phyloP scores from a whole-genome alignment of 352 stramenopile species.

The Saprolegnia parasitica region DNA sequence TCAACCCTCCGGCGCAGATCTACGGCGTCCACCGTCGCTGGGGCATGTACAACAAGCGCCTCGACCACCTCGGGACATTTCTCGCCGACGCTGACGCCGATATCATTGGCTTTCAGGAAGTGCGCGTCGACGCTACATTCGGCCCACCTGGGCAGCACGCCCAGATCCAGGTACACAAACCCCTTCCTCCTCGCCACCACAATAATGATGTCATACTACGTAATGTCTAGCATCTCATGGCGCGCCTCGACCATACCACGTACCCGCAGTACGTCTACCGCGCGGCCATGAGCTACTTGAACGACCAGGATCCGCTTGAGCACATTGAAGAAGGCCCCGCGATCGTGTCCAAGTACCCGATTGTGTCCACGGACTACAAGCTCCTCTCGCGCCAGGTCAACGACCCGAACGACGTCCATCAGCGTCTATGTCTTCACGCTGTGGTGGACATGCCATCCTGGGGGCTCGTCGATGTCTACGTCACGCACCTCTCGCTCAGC shows the following conservation, averaged over 20 bases:
- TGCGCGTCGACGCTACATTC: conserved; percentile 79
- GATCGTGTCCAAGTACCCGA: conserved; percentile 75
- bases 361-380: conserved; percentile 74
- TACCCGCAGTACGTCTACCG: conserved; percentile 83
- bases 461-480: conserved; percentile 77
- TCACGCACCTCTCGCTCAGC: conserved; percentile 81
- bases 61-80: conserved; percentile 66
- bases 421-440: conserved; percentile 77
- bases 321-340: conserved; percentile 79
- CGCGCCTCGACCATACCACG: conserved; percentile 41
- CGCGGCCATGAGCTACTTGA: conserved; percentile 80
- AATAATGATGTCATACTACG: background rate
- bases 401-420: conserved; percentile 78
- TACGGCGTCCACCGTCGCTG: conserved; percentile 54
- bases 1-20: conserved; percentile 67
- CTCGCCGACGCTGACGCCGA: conserved; percentile 45
- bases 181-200: background rate
- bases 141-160: conserved; percentile 53
- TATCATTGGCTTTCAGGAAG: conserved; percentile 85
- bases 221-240: conserved; percentile 42
- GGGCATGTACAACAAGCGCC: conserved; percentile 66
- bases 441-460: conserved; percentile 59
- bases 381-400: conserved; percentile 74
- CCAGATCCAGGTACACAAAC: conserved; percentile 46
- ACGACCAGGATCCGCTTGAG: conserved; percentile 51